Percentiles rank a stretch among this genome's conserved stretches.
Conservation (phyloP, 2,329 filamentous ascomycete genomes). For the Trichoderma oligosporum region DNA sequence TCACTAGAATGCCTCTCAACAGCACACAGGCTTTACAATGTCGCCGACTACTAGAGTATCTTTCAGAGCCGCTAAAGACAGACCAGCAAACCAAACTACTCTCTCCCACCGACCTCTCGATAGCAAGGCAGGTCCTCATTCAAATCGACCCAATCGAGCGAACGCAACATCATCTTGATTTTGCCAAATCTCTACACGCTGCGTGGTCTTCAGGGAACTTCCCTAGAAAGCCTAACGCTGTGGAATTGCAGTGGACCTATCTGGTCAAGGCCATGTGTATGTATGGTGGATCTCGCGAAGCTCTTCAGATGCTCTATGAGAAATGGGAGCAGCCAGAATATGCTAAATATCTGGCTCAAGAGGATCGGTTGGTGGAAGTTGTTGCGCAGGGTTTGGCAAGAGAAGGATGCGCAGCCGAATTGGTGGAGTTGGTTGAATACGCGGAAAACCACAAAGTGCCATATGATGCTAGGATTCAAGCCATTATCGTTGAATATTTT, state of each 20-base stretch:
- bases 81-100: conserved; percentile 32
- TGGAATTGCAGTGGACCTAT: conserved; percentile 30
- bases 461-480: conserved; percentile 46
- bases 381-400: conserved; percentile 55
- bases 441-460: conserved; percentile 46
- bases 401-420: conserved; percentile 55
- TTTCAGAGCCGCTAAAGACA: conserved; percentile 35
- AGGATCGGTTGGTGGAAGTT: conserved; percentile 26
- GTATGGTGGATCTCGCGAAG: conserved; percentile 54
- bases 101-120: conserved; percentile 41
- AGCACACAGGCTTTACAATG: conserved; percentile 60
- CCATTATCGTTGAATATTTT: conserved; percentile 60
- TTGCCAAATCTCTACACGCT: conserved; percentile 45
- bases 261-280: conserved; percentile 44
- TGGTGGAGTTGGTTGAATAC: conserved; percentile 53
- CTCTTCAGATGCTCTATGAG: conserved; percentile 41
- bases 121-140: conserved; percentile 44
- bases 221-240: conserved; percentile 22
- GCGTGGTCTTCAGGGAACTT: conserved; percentile 24
- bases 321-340: conserved; percentile 30
- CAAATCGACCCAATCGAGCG: conserved; percentile 41
- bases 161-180: conserved; percentile 43
- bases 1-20: conserved; percentile 51
- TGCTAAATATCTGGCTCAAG: conserved; percentile 22
- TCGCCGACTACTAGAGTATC: conserved; percentile 56